Base-by-base conservation (phyloP, 2,329 filamentous ascomycete genomes). In the Biscogniauxia marginata region DNA sequence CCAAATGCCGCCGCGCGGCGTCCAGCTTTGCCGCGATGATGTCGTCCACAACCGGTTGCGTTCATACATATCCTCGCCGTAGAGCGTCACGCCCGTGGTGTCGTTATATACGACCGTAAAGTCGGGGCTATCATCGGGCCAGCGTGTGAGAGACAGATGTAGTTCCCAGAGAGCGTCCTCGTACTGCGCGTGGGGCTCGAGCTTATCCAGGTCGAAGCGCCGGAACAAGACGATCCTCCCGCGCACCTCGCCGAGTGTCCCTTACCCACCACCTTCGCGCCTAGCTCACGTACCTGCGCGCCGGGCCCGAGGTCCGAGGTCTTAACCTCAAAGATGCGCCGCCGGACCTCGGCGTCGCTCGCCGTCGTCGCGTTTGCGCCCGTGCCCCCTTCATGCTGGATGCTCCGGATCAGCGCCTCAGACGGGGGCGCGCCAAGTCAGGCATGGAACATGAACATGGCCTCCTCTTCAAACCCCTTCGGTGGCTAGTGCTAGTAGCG, bases 1-100 rank as follows among this genome's bases (percentile, higher is more conserved):
- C 20, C 6, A 82, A 61, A 56, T 80, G 73, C 3, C 65, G 58
- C 6, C 65, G 60, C 0, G 75, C 77, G 0, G 77, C 77, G 48
- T 76, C 74, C 56, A 76, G 71, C 61, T 83, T 82, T 52, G 68
- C 73, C 5, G 65, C 65, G 47, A 82, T 76, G 49, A 76, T 78
- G 6, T 66, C 66, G 4, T 61, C 65, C 1, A 74, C 70, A 9
- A 62, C 67, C 1, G 71, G 52, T 7, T 64, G 63, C 1, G 71
- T 71, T 77, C 67, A 58, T 79, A 82, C 59, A 76, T 79, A 60
- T 82, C 79, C 57, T 81, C 77, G 49, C 82, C 76, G 52, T 77
- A 77, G 4, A 78, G 78, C 0, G 72, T 76, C 22, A 63, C 59
- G 43, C 73, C 71, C 8, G 62, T 62, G 0, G 65, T 64, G 0